Conservation (phyloP, 345 rosid genomes). For the Populus euphratica region DNA sequence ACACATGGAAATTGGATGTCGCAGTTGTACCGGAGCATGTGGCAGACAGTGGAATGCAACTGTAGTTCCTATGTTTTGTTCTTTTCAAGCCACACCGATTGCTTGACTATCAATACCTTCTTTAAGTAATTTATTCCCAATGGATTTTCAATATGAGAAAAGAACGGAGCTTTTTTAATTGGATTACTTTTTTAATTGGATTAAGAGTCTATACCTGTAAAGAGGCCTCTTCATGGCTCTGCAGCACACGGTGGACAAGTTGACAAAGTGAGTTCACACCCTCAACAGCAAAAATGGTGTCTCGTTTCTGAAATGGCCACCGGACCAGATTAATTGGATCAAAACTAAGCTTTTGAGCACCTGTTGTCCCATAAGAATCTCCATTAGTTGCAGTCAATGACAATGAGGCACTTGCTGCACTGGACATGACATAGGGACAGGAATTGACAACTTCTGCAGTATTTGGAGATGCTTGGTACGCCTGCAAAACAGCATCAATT, state of each 20-base stretch:
- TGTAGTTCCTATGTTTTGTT: too few species aligned
- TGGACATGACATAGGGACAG: constrained; percentile 77
- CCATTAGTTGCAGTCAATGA: constrained; percentile 60
- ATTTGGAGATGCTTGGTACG: constrained; percentile 70
- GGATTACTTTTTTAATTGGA: neutral
- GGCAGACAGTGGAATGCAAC: too few species aligned
- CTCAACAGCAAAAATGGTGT: constrained; percentile 68
- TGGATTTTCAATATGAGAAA: too few species aligned
- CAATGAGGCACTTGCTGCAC: constrained; percentile 59
- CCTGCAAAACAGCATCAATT: constrained; percentile 70
- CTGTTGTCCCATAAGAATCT: constrained; percentile 43
- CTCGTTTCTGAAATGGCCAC: constrained; percentile 75
- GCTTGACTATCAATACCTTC: too few species aligned
- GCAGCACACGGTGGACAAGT: constrained; percentile 68
- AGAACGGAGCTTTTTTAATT: too few species aligned
- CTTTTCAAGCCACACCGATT: too few species aligned
- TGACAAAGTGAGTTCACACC: constrained; percentile 74
- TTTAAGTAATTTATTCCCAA: neutral
- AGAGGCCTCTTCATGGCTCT: constrained; percentile 73
- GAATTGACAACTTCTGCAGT: constrained; percentile 73
- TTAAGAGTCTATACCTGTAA: constrained; percentile 53
- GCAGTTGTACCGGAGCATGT: too few species aligned
- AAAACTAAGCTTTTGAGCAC: constrained; percentile 55
- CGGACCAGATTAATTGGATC: constrained; percentile 65
- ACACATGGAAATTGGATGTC: too few species aligned